A percentile compares a stretch with the other conserved stretches of the same genome.
These are phyloP conservation scores for Helicostylum pulchrum DNA, from an alignment of 192 early-diverging fungal species.

Conservation along the genomic window DNA sequence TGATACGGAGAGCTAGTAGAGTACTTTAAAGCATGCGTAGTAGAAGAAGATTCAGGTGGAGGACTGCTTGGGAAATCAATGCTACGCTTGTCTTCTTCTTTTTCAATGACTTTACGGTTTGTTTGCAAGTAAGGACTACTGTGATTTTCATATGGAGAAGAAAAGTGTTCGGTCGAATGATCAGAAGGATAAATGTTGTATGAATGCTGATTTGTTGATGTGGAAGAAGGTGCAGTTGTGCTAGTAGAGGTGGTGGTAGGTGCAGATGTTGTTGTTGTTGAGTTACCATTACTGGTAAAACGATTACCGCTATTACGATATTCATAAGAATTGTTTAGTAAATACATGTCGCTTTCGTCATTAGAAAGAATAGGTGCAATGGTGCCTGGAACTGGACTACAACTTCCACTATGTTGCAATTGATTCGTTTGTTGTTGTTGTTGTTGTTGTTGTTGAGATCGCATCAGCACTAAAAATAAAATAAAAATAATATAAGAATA, in stretches of 20 bases:
- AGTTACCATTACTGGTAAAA: not conserved
- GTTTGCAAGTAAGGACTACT: not conserved
- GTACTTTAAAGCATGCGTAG: not conserved
- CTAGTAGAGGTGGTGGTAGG: not conserved
- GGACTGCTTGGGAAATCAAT: constrained; percentile 18
- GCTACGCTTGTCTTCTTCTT: not conserved
- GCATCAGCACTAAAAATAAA: constrained; percentile 16
- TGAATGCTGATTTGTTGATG: not conserved
- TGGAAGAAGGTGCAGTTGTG: not conserved
- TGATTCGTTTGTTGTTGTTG: not conserved
- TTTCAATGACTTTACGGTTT: not conserved
- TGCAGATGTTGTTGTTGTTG: not conserved
- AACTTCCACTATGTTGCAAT: constrained; percentile 10
- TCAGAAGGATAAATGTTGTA: no score
- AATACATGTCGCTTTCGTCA: constrained; percentile 24
- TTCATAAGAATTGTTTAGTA: constrained; percentile 28
- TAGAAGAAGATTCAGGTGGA: constrained; percentile 8
- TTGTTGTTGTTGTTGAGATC: constrained; percentile 4
- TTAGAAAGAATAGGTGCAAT: not conserved
- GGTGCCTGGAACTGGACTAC: constrained; percentile 23
- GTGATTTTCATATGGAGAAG: not conserved
- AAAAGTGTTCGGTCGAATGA: not conserved
- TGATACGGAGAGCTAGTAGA: not conserved
- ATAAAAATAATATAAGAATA: not conserved
- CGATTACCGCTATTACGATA: constrained; percentile 4